These are phyloP conservation scores for Geotrichum restrictum DNA, from an alignment of 1,139 yeast species.

Conservation along the genomic window DNA sequence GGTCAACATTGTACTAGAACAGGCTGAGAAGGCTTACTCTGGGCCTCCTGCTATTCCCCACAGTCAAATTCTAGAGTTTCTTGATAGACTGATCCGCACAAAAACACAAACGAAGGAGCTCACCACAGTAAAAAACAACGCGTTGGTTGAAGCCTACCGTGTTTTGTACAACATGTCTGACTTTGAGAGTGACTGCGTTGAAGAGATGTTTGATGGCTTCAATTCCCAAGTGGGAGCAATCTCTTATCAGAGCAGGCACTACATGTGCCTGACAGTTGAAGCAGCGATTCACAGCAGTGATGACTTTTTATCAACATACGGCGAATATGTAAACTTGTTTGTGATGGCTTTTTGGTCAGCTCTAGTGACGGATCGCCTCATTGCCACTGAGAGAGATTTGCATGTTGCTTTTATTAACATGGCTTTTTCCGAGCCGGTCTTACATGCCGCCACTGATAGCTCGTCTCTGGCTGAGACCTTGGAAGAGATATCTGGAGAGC, in stretches of 20 bases:
- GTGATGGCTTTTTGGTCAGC: constrained; percentile 49
- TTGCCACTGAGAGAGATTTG: constrained; percentile 59
- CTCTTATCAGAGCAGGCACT: constrained; percentile 20
- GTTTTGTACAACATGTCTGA: constrained; percentile 1
- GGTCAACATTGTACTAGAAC: constrained; percentile 12
- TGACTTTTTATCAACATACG: not conserved
- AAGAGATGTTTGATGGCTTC: constrained; percentile 11
- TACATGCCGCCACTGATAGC: constrained; percentile 26
- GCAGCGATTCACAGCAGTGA: constrained; percentile 7
- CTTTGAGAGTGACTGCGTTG: not conserved
- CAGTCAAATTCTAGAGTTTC: constrained; percentile 7
- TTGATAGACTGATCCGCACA: constrained; percentile 7
- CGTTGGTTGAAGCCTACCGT: constrained; percentile 14
- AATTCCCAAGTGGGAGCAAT: constrained; percentile 21
- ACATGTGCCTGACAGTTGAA: constrained; percentile 19
- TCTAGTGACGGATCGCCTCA: constrained; percentile 57
- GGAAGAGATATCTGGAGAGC: constrained; percentile 30
- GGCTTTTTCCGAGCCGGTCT: constrained; percentile 39
- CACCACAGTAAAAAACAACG: constrained; percentile 14
- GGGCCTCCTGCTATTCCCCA: constrained; percentile 3
- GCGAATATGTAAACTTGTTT: not conserved
- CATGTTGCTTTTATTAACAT: constrained; percentile 55
- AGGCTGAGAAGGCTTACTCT: constrained; percentile 43
- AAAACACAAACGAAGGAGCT: constrained; percentile 16
- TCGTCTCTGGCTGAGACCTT: constrained; percentile 23